phyloP scores from a whole-genome alignment of 108 stramenopile species.

The Pseudonitzschia pungens region DNA sequence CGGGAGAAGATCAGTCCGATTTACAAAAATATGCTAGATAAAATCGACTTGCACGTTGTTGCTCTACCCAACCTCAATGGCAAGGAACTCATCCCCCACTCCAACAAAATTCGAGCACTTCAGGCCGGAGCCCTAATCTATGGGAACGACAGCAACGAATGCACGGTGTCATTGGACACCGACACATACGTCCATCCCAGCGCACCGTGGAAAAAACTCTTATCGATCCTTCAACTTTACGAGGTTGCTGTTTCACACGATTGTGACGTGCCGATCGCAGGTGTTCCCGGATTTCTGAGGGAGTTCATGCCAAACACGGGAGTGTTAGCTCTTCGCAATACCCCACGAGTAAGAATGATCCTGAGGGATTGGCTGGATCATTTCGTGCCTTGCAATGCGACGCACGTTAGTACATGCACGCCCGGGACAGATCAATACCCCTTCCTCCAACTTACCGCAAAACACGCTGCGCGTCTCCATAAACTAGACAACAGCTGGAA shows the following conservation, averaged over 20 bases:
- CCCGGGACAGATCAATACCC: conserved; percentile 12
- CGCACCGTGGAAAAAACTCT: conserved; percentile 9
- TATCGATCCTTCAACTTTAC: conserved; percentile 1
- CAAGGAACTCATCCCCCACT: conserved; percentile 16
- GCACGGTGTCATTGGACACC: conserved; percentile 4
- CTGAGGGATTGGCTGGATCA: conserved; percentile 9
- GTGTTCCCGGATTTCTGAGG: background rate
- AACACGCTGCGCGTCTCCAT: background rate
- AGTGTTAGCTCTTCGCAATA: conserved; percentile 8
- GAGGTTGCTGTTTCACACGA: conserved; percentile 1
- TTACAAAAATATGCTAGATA: background rate
- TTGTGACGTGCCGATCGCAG: background rate
- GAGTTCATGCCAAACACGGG: conserved; percentile 10
- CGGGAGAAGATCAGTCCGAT: background rate
- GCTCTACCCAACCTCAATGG: background rate
- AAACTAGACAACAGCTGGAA: conserved; percentile 14
- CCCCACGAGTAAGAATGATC: conserved; percentile 1
- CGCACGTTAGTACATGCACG: background rate
- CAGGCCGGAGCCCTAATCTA: conserved; percentile 2
- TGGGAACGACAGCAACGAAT: conserved; percentile 1
- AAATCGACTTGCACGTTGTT: background rate
- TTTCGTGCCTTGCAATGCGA: conserved; percentile 11
- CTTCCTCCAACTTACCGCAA: conserved; percentile 8
- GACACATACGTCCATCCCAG: conserved; percentile 4
- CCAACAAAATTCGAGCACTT: conserved; percentile 12